These are phyloP conservation scores for Ceratocystis cubensis DNA, from an alignment of 2,329 filamentous ascomycete species.

Conservation along the genomic window DNA sequence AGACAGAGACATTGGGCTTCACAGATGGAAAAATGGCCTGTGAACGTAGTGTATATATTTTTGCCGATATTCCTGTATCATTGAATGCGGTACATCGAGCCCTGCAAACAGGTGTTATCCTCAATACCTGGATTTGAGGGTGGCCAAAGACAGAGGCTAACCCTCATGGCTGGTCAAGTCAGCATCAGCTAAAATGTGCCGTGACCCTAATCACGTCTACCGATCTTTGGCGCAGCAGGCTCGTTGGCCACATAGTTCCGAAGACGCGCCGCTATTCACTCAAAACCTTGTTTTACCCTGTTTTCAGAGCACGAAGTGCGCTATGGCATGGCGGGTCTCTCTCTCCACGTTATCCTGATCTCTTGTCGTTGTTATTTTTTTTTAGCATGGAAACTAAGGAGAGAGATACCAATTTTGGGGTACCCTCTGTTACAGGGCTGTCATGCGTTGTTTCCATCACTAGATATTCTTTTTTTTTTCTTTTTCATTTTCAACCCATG, in stretches of 20 bases:
- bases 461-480: neutral
- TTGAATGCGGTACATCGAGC: neutral
- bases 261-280: neutral
- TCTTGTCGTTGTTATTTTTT: too few relatives aligned
- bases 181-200: neutral
- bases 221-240: neutral
- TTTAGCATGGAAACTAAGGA: too few relatives aligned
- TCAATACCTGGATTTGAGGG: neutral
- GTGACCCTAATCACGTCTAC: neutral
- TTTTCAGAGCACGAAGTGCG: too few relatives aligned
- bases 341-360: too few relatives aligned
- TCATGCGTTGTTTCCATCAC: too few relatives aligned
- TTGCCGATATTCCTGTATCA: neutral
- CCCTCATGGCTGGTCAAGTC: neutral
- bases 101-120: neutral
- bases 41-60: neutral
- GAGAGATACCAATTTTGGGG: too few relatives aligned
- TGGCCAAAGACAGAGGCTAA: neutral
- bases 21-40: neutral
- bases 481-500: neutral
- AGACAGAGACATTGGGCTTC: neutral
- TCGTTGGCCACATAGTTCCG: neutral
- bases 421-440: too few relatives aligned
- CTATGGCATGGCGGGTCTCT: neutral
- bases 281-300: neutral